Evolutionary conservation across 768 basidiomycete species (phyloP), one percentile per base, ranked within the genome.

Genomic region (Tephrocybe sp.): DNA sequence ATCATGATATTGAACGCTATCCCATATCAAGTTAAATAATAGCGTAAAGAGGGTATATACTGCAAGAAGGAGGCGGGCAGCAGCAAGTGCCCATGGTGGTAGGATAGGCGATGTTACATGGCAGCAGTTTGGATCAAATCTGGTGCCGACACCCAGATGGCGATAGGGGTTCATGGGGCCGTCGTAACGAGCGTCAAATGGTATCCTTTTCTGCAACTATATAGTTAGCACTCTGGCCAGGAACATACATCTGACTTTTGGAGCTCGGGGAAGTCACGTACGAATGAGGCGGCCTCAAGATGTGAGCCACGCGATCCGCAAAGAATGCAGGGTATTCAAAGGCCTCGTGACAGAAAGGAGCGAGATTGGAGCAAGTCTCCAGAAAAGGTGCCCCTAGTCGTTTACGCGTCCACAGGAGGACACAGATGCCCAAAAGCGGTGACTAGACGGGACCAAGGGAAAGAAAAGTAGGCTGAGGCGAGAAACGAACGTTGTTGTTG

Each of bases 41-140:
- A 70, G 56, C 19, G 74, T 70, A 39, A 72, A 45, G 39, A 82
- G 64, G 0, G 77, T 70, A 55, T 84, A 87, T 0, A 76, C 40
- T 0, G 79, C 84, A 23, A 86, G 56, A 2, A 73, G 48, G 23
- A 77, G 59, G 38, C 85, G 73, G 30, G 82, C 52, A 4, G 49
- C 48, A 1, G 74, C 81, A 26, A 87, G 72, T 17, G 62, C 51
- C 13, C 56, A 17, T 12, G 82, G 73, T 3, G 75, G 67, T 47
- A 84, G 56, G 57, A 80, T 45, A 6, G 74, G 75, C 0, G 80
- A 83, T 5, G 82, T 76, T 46, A 83, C 76, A 56, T 72, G 72
- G 52, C 59, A 62, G 23, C 11, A 1, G 9, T 3, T 23, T 9
- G 34, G n/a, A 20, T 46, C 45, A n/a, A 45, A 45, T 2, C 32